phyloP scores from a whole-genome alignment of 805 yeast species.

The Candida verbasci region DNA sequence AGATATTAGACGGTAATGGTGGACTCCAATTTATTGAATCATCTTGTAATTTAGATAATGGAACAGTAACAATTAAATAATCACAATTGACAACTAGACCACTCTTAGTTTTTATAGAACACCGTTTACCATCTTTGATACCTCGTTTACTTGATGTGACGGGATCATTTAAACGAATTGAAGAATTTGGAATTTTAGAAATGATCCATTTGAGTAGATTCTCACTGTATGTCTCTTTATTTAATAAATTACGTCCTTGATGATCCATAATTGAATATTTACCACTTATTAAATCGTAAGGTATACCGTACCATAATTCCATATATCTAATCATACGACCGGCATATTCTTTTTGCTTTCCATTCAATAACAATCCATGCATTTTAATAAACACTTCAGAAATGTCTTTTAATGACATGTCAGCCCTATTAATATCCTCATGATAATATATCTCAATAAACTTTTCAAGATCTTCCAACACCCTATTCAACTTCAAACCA shows the following conservation, averaged over 20 bases:
- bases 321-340: conserved; percentile 48
- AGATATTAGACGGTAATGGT: conserved; percentile 15
- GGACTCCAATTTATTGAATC: conserved; percentile 34
- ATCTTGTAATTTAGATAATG: conserved; percentile 63
- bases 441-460: conserved; percentile 55
- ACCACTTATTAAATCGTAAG: conserved; percentile 63
- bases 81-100: conserved; percentile 39
- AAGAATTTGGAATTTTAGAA: conserved; percentile 31
- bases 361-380: conserved; percentile 44
- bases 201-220: conserved; percentile 42
- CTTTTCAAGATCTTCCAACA: conserved; percentile 54
- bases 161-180: conserved; percentile 37
- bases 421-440: conserved; percentile 44
- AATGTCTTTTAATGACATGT: conserved; percentile 50
- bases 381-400: conserved; percentile 43
- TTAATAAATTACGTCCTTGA: conserved; percentile 75
- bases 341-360: conserved; percentile 47
- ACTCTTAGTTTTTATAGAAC: conserved; percentile 27
- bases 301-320: conserved; percentile 80
- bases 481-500: conserved; percentile 22
- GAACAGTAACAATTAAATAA: conserved; percentile 68
- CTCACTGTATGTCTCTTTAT: conserved; percentile 52
- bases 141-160: conserved; percentile 37
- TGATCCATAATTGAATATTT: conserved; percentile 66
- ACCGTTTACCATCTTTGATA: conserved; percentile 11